Evolutionary conservation across 768 basidiomycete genomes (phyloP), one percentile per base, ranked within the genome.

Genomic region (Chiua virens): DNA sequence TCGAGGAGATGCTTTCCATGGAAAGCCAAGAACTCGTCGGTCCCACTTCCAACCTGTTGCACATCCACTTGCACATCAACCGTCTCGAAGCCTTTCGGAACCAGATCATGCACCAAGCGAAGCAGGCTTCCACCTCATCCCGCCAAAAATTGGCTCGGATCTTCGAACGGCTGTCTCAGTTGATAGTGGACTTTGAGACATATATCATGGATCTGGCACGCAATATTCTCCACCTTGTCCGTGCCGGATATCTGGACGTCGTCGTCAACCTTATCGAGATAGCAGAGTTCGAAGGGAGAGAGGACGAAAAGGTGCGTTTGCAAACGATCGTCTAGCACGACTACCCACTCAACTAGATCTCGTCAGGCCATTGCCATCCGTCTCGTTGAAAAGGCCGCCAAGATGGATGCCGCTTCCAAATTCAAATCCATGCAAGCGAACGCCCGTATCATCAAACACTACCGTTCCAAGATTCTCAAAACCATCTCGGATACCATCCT

Each of bases 61-160:
- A 85, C 21, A 87, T 96, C 42, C 97, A 98, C 70, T 91, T 83
- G 65, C 90, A 93, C 52, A 82, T 98, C 53, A 94, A 87, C 55
- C 90, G 91, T 60, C 86, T 99, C 30, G 95, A 98, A 65, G 79
- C 80, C 3, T 99, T 99, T 72, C 83, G 94, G 3, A 98, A 98
- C 63, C 86, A 96, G 66, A 93, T 93, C 11, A 82, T 98, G 78
- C 92, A 94, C 60, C 87, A 92, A 65, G 95, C 96, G 15, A 96
- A 94, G 72, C 81, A 86, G 52, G 85, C 89, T 7, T 84, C 85
- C 14, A 72, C 82, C 0, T 75, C 79, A 37, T 84, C 85, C 5
- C 81, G 86, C 48, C 73, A 75, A 37, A 92, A 88, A 11, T 75
- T 92, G 34, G 75, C 79, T 8, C 80, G 84, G 43, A 86, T 87